A percentile compares a stretch with the other conserved stretches of the same genome.
Conservation (phyloP, 148 eudicot species). For the Pouteria glomerata region DNA sequence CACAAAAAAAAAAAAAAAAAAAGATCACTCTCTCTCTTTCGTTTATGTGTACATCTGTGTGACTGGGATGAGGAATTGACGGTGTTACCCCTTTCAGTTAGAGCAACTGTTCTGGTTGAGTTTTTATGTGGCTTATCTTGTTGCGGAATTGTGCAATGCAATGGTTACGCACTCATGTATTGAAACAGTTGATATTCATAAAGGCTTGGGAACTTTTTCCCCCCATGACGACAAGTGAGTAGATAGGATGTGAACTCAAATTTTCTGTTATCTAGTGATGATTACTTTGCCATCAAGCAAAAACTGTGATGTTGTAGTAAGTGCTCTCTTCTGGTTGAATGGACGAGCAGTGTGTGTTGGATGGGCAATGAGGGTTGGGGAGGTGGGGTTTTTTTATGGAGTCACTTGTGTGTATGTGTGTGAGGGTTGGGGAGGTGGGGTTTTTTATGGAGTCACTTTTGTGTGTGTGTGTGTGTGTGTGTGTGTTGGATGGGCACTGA, state of each 20-base stretch:
- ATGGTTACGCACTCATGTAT: neutral
- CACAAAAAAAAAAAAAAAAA: too few species aligned
- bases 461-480: too few species aligned
- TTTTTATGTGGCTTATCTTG: neutral
- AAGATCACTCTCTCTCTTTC: too few species aligned
- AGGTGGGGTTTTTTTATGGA: too few species aligned
- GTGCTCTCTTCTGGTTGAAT: neutral
- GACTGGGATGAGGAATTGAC: neutral
- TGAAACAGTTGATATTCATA: neutral
- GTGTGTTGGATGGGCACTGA: too few species aligned
- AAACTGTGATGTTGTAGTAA: neutral
- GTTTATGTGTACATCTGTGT: too few species aligned
- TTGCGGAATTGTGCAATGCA: neutral
- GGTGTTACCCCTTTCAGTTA: neutral
- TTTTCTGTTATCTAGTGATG: neutral
- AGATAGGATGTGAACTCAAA: neutral
- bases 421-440: too few species aligned
- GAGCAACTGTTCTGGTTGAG: neutral
- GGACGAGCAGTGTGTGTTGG: too few species aligned
- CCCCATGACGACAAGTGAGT: neutral
- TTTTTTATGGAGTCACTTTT: too few species aligned
- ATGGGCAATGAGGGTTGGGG: too few species aligned
- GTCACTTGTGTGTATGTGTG: too few species aligned
- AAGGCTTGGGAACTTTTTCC: neutral
- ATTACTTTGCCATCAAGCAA: neutral